Evolutionary conservation across 2,329 filamentous ascomycete species (phyloP), one percentile per base, ranked within the genome.

Genomic region (Cryphonectria japonica): DNA sequence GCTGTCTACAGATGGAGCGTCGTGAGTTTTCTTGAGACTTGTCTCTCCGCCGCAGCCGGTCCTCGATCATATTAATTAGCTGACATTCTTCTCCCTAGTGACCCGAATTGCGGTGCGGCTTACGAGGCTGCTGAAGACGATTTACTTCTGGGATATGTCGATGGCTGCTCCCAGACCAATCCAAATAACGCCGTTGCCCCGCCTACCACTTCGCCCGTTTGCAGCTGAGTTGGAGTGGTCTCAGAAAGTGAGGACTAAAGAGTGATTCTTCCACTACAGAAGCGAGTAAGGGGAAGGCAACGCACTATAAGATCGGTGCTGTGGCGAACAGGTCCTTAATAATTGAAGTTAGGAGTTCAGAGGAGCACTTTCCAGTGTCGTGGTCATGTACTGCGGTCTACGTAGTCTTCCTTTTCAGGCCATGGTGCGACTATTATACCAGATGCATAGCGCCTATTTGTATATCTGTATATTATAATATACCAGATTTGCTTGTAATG

Each of bases 71-170:
- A 39, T 39, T 9, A 9, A 37, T 1, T 59, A 32, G 32, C 26
- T 60, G 46, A 52, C 22, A 13, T 14, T 16, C 8, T 39, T 41
- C 19, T 26, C 7, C 34, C 1, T 57, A 85, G 85, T 69, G 84
- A 86, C 71, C 75, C 81, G 0, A 86, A 86, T 68, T 86, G 84
- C 52, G 84, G 85, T 43, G 77, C 77, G 2, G 84, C 83, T 0
- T 86, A 77, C 71, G 78, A 78, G 22, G 76, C 81, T 3, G 84
- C 85, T 0, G 75, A 82, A 2, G 84, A 85, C 59, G 84, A 85
- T 65, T 84, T 81, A 0, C 43, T 80, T 0, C 29, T 81, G 0
- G 84, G 84, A 1, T 57, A 75, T 8, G 68, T 75, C 0, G 75
- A 75, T 65, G 82, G 80, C 0, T 83, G 82, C 65, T 74, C 75